Evolutionary conservation across 1,284 basidiomycete genomes (phyloP).

Genomic region (Ceratorhiza oryzae-sativae): DNA sequence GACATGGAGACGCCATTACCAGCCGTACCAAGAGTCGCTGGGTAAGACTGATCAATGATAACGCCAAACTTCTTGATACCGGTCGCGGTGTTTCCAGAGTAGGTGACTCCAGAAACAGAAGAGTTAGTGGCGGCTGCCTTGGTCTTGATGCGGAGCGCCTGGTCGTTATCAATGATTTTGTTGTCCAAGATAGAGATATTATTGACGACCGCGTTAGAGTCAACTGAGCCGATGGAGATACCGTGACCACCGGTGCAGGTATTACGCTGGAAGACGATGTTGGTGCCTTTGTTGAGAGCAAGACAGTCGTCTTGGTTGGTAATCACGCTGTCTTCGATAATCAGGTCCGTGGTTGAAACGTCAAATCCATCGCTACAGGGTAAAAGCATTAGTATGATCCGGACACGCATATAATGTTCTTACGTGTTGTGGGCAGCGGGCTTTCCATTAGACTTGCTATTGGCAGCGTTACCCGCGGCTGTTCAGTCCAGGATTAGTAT

Average conservation of each 20-base stretch:
- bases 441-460: constrained; percentile 55
- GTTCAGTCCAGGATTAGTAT: neutral
- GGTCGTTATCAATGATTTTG: constrained; percentile 43
- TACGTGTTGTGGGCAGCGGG: constrained; percentile 55
- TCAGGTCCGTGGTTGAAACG: constrained; percentile 32
- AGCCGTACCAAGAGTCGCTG: constrained; percentile 32
- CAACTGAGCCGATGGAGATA: constrained; percentile 45
- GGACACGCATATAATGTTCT: neutral
- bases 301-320: constrained; percentile 46
- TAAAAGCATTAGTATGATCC: neutral
- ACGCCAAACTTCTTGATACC: constrained; percentile 44
- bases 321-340: constrained; percentile 42
- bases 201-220: constrained; percentile 43
- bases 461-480: constrained; percentile 55
- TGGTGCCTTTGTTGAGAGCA: constrained; percentile 44
- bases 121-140: constrained; percentile 43
- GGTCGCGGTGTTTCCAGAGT: constrained; percentile 44
- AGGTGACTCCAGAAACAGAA: constrained; percentile 43
- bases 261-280: constrained; percentile 44
- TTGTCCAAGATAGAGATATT: constrained; percentile 44
- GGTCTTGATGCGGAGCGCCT: constrained; percentile 46
- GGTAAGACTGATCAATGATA: constrained; percentile 42
- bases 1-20: constrained; percentile 38
- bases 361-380: constrained; percentile 38
- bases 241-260: constrained; percentile 46